A percentile compares a stretch with the other conserved stretches of the same genome.
Evolutionary conservation across 305 asterid genomes (phyloP).

Genomic region (Solanum hybrid): DNA sequence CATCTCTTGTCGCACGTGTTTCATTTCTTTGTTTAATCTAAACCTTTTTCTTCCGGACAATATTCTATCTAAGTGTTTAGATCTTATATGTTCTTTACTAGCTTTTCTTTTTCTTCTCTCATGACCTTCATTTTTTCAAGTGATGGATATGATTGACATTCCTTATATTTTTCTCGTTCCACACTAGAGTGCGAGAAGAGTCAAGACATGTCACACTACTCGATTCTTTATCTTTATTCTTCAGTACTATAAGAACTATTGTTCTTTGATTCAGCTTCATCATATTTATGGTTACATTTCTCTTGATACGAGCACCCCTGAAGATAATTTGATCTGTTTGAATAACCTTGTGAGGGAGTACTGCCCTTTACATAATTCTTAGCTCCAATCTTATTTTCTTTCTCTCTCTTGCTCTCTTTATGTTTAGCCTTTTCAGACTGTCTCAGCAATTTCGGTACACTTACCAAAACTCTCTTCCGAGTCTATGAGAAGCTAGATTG

Average conservation of each 20-base stretch:
- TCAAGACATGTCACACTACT: too few species aligned
- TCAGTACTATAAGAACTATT: conserved; percentile 42
- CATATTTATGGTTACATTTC: conserved; percentile 32
- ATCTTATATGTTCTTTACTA: conserved; percentile 29
- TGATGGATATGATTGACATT: too few species aligned
- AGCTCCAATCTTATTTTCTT: conserved; percentile 15
- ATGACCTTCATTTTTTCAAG: conserved; percentile 50
- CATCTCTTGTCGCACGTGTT: conserved; percentile 19
- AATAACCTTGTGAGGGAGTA: background rate
- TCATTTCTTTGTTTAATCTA: conserved; percentile 38
- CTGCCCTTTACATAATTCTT: conserved; percentile 1
- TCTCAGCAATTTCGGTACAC: conserved; percentile 25
- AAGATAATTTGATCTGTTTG: background rate
- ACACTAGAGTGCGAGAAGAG: too few species aligned
- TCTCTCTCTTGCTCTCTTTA: conserved; percentile 19
- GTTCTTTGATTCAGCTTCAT: conserved; percentile 51
- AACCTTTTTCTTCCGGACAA: conserved; percentile 57
- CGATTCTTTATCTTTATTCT: conserved; percentile 10
- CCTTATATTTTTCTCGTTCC: too few species aligned
- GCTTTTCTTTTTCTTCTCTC: conserved; percentile 27
- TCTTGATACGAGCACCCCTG: conserved; percentile 19
- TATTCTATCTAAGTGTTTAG: conserved; percentile 29
- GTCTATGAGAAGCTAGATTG: conserved; percentile 32
- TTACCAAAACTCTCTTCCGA: conserved; percentile 15
- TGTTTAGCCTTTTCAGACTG: conserved; percentile 26